Percentiles rank a stretch among this genome's conserved stretches.
These are phyloP conservation scores for Stagonosporopsis tanaceti DNA, from an alignment of 2,329 filamentous ascomycete genomes.

Conservation along the genomic window DNA sequence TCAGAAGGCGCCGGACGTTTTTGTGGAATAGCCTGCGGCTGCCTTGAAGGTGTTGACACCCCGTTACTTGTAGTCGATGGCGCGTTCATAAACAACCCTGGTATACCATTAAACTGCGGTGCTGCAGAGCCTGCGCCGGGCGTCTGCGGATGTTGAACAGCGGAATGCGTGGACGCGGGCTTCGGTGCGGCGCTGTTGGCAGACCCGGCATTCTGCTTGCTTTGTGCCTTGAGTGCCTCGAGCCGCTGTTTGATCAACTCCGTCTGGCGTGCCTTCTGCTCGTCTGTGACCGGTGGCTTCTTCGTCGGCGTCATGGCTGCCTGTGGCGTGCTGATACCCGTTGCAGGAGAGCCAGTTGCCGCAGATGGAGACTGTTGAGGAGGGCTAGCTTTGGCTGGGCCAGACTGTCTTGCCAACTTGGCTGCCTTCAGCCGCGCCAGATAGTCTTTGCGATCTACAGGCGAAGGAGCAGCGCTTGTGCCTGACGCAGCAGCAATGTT, in stretches of 20 bases:
- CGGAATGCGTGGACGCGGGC: not conserved
- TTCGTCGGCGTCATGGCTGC: constrained; percentile 21
- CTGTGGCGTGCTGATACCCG: constrained; percentile 25
- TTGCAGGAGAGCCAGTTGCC: constrained; percentile 16
- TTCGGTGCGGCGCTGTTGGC: constrained; percentile 21
- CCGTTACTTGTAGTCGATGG: constrained; percentile 14
- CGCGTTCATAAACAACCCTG: constrained; percentile 61
- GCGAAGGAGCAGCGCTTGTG: constrained; percentile 45
- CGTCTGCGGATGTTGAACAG: constrained; percentile 7
- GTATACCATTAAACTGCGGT: constrained; percentile 52
- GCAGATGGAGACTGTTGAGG: constrained; percentile 32
- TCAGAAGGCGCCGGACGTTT: constrained; percentile 75
- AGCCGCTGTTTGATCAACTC: constrained; percentile 81
- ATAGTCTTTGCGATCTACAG: constrained; percentile 75
- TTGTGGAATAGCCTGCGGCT: constrained; percentile 22
- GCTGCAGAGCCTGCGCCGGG: constrained; percentile 12
- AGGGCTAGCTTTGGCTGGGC: constrained; percentile 30
- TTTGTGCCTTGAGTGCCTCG: constrained; percentile 62
- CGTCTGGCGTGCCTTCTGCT: constrained; percentile 69
- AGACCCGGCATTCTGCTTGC: constrained; percentile 21
- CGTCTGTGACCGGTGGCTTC: constrained; percentile 38
- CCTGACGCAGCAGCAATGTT: constrained; percentile 27
- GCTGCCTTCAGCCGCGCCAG: constrained; percentile 79
- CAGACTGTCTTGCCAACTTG: constrained; percentile 63
- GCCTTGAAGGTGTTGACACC: constrained; percentile 15